These are phyloP conservation scores for Candida maris DNA, from an alignment of 805 yeast species.

Conservation along the genomic window DNA sequence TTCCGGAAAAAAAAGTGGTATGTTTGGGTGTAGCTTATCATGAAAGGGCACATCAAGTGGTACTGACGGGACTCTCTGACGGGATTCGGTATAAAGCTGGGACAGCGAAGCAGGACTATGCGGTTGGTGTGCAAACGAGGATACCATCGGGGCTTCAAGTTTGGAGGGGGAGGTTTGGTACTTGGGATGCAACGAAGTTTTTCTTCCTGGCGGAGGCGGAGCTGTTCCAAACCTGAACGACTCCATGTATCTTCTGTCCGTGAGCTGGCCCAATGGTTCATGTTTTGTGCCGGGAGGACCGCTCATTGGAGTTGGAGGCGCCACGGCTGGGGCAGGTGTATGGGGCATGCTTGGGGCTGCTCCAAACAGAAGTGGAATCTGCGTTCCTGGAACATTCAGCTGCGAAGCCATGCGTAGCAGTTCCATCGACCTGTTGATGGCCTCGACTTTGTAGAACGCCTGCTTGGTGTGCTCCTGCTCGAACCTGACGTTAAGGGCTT, in stretches of 20 bases:
- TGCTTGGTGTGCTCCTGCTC: conserved; percentile 85
- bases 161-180: conserved; percentile 42
- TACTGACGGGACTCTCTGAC: conserved; percentile 38
- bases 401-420: conserved; percentile 57
- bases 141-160: conserved; percentile 70
- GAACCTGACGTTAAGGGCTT: conserved; percentile 54
- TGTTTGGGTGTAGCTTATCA: too few relatives aligned
- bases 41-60: conserved; percentile 36
- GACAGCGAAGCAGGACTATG: conserved; percentile 19
- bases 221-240: conserved; percentile 31
- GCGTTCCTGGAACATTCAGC: conserved; percentile 59
- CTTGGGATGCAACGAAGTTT: conserved; percentile 14
- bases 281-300: neutral
- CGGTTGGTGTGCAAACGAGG: conserved; percentile 31
- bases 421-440: conserved; percentile 54
- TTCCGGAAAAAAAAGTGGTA: conserved; percentile 18
- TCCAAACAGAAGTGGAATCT: conserved; percentile 58
- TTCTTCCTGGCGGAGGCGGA: conserved; percentile 13
- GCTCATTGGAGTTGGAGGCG: neutral
- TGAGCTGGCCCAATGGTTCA: neutral
- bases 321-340: neutral
- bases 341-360: conserved; percentile 8
- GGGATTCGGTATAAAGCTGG: conserved; percentile 29
- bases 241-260: neutral
- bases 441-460: conserved; percentile 66